These are phyloP conservation scores for Phytophthora brassicae DNA, from an alignment of 352 stramenopile species.

Conservation along the genomic window DNA sequence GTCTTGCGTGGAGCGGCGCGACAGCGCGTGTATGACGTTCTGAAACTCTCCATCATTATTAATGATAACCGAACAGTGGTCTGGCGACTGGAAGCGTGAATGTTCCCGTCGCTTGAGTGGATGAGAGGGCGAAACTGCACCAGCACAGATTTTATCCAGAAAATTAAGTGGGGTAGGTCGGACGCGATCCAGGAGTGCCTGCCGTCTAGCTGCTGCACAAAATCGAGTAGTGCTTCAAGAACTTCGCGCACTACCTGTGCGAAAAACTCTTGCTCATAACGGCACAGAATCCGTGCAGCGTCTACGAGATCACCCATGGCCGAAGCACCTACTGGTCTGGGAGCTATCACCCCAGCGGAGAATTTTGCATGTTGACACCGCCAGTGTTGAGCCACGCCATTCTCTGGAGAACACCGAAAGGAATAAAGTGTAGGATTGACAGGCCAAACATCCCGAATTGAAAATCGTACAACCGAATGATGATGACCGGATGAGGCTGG, in stretches of 20 bases:
- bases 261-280: constrained; percentile 11
- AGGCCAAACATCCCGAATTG: constrained; percentile 12
- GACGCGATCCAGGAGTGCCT: constrained; percentile 8
- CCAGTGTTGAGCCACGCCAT: constrained; percentile 6
- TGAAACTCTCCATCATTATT: constrained; percentile 15
- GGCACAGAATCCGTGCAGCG: constrained; percentile 6
- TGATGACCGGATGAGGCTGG: constrained; percentile 6
- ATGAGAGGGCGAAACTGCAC: constrained; percentile 17
- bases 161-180: constrained; percentile 14
- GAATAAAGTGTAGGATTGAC: constrained; percentile 19
- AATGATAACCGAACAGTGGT: constrained; percentile 6
- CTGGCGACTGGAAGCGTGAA: constrained; percentile 3
- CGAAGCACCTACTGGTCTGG: neutral
- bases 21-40: constrained; percentile 14
- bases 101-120: constrained; percentile 1
- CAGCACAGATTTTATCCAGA: constrained; percentile 17
- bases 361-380: constrained; percentile 11
- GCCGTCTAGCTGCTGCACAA: constrained; percentile 17
- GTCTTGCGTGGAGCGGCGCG: neutral
- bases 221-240: constrained; percentile 15
- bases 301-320: constrained; percentile 9
- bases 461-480: constrained; percentile 22
- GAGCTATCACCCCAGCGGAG: constrained; percentile 1
- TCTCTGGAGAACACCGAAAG: constrained; percentile 4
- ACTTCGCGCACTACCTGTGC: constrained; percentile 6